phyloP scores from a whole-genome alignment of 495 filamentous ascomycete species.

The Thermothielavioides terrestris region DNA sequence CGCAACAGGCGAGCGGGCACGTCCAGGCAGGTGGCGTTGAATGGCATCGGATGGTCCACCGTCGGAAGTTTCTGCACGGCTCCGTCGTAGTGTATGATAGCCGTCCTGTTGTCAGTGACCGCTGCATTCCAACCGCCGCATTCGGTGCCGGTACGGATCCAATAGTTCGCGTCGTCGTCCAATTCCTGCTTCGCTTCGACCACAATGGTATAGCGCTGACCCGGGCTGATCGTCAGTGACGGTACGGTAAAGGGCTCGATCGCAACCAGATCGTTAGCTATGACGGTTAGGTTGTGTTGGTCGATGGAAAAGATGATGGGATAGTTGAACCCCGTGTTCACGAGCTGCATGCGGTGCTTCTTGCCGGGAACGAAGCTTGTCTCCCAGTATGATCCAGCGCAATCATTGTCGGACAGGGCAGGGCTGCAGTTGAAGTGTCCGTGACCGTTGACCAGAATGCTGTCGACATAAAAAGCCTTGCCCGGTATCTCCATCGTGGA shows the following conservation, averaged over 20 bases:
- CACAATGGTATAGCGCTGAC: background rate
- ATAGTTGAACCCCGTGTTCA: background rate
- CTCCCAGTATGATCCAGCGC: background rate
- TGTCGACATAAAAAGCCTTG: constrained; percentile 9
- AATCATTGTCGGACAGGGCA: no score
- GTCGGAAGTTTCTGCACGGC: background rate
- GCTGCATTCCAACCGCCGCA: background rate
- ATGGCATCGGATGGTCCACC: background rate
- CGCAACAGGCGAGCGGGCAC: background rate
- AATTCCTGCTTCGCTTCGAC: background rate
- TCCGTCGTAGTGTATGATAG: background rate
- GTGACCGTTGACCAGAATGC: constrained; percentile 29
- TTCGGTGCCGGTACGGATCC: background rate
- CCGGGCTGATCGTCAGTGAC: background rate
- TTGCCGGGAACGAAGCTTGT: background rate
- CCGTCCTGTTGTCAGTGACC: background rate
- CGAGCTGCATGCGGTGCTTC: background rate
- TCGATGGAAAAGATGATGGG: background rate
- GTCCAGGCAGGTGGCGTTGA: background rate
- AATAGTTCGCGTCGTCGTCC: background rate
- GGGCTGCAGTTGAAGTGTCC: constrained; percentile 15
- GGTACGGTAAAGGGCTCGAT: background rate
- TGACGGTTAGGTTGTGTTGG: background rate
- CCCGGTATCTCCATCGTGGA: constrained; percentile 28
- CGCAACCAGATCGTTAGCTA: background rate